These are phyloP conservation scores for Skeletonema potamos DNA, from an alignment of 108 stramenopile genomes.

Conservation along the genomic window DNA sequence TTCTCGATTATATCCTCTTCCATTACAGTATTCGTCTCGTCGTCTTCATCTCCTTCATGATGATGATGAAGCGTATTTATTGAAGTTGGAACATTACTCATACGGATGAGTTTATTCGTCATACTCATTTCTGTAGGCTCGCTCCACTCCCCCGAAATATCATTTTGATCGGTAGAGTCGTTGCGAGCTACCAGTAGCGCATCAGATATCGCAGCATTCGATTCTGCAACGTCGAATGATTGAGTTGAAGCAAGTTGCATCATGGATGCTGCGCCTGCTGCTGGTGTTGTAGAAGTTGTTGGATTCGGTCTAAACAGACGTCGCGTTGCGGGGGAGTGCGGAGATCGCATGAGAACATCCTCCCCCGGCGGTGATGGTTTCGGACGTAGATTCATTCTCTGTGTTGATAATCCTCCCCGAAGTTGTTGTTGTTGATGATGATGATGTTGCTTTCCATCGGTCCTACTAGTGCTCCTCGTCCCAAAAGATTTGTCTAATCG, in stretches of 20 bases:
- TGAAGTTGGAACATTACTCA: not conserved
- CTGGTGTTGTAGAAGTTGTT: conserved; percentile 5
- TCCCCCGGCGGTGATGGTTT: conserved; percentile 3
- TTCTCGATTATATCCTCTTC: conserved; percentile 43
- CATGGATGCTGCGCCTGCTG: not conserved
- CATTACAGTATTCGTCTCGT: conserved; percentile 36
- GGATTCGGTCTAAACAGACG: conserved; percentile 26
- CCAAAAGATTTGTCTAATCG: conserved; percentile 10
- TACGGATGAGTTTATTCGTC: conserved; percentile 12
- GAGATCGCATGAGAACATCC: conserved; percentile 18
- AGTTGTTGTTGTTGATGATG: not conserved
- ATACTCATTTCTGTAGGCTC: conserved; percentile 4
- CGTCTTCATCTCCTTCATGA: conserved; percentile 32
- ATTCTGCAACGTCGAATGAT: conserved; percentile 19
- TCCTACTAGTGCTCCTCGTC: not conserved
- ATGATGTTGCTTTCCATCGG: not conserved
- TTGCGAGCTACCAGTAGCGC: conserved; percentile 6
- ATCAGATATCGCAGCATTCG: conserved; percentile 1
- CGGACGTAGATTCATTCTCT: conserved; percentile 11
- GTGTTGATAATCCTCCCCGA: conserved; percentile 4
- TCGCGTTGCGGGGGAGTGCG: conserved; percentile 50
- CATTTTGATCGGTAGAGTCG: conserved; percentile 8
- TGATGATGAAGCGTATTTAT: conserved; percentile 4
- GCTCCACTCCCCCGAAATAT: conserved; percentile 41
- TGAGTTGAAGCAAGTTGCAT: conserved; percentile 6